These are phyloP conservation scores for Rubroboletus pulcherrimus DNA, from an alignment of 768 basidiomycete genomes.

Conservation along the genomic window DNA sequence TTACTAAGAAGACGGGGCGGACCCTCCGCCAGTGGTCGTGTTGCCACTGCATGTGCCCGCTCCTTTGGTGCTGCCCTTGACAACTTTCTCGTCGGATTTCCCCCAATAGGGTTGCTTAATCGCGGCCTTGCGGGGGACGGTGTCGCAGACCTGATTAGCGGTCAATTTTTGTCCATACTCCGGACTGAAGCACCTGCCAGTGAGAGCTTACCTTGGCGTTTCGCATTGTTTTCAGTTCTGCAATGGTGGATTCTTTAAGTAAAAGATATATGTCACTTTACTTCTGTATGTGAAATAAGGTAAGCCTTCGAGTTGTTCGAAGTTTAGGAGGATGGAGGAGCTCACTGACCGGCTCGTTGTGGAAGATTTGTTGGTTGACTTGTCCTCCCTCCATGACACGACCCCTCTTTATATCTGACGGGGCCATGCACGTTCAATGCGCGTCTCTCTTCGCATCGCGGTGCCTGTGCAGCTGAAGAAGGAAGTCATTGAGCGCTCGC, in stretches of 20 bases:
- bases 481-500: background rate
- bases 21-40: background rate
- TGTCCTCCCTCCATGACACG: background rate
- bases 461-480: background rate
- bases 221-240: slow-evolving; percentile 5
- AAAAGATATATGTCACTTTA: background rate
- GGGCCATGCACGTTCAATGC: background rate
- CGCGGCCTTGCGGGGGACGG: background rate
- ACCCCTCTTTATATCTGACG: slow-evolving; percentile 15
- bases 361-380: background rate
- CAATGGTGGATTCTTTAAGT: background rate
- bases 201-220: slow-evolving; percentile 6
- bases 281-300: slow-evolving; percentile 3
- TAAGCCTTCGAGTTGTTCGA: background rate
- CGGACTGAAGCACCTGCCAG: background rate
- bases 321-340: background rate
- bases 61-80: background rate
- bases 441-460: background rate
- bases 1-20: background rate
- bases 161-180: background rate
- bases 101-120: slow-evolving; percentile 19
- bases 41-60: background rate
- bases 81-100: rapidly evolving
- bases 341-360: slow-evolving; percentile 10
- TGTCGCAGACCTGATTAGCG: background rate